Evolutionary conservation across 495 filamentous ascomycete genomes (phyloP), one percentile per base, ranked within the genome.

Genomic region (Penicillium angulare): DNA sequence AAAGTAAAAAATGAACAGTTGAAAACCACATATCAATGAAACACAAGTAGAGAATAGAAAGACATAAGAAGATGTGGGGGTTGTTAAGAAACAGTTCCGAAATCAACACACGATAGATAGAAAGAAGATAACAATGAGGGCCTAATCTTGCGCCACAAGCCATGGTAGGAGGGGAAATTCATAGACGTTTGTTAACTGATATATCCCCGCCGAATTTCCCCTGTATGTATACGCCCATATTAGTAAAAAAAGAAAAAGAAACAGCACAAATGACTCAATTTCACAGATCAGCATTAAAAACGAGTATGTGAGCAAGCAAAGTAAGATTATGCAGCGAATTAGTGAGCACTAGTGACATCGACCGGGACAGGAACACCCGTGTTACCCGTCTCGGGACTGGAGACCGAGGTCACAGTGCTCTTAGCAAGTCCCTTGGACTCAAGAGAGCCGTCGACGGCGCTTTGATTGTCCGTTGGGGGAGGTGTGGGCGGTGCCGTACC

Each of bases 211-310:
- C 45, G 49, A 56, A 31, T 56, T n/a, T n/a, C 51, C 53, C 71
- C 66, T 60, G 61, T 73, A 73, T 73, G 73, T 72, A 76, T 71
- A 71, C 57, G 69, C 65, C 67, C 63, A 42, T 59, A 67, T 67
- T 69, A 74, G 66, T 58, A 66, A 64, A 60, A 55, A 52, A 53
- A 59, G 45, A 53, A 58, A 42, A n/a, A n/a, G n/a, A n/a, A n/a
- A n/a, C n/a, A n/a, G n/a, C n/a, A n/a, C n/a, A n/a, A 53, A 53
- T 52, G 35, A 53, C 45, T 53, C 47, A 55, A 48, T 52, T 60
- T 50, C 55, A 53, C 58, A 61, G 59, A 56, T 51, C 52, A 61
- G 45, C 49, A 61, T 60, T 52, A 61, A 47, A 54, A 35, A 60
- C 51, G 50, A 68, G 63, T 67, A 69, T 74, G 65, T 73, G 59